phyloP scores from a whole-genome alignment of 345 rosid species.

The Camelina laxa region DNA sequence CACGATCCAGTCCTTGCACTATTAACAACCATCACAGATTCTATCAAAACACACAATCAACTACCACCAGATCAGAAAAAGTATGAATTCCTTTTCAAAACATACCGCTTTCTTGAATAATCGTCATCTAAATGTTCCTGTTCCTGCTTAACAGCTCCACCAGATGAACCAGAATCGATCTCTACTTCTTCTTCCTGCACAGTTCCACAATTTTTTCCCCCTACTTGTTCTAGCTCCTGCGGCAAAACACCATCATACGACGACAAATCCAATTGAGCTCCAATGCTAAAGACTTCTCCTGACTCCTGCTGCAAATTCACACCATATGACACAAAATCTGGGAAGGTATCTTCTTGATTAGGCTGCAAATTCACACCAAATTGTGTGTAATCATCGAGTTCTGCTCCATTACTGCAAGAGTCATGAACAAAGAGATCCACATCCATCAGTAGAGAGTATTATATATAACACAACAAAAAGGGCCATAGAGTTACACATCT shows the following conservation, averaged over 20 bases:
- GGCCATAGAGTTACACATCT: background rate
- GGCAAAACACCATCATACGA: conserved; percentile 24
- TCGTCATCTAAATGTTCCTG: conserved; percentile 45
- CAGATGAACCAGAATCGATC: conserved; percentile 46
- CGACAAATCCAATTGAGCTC: conserved; percentile 25
- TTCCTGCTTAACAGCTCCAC: conserved; percentile 44
- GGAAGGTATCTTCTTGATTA: conserved; percentile 30
- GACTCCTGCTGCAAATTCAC: conserved; percentile 24
- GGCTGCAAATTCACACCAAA: conserved; percentile 35
- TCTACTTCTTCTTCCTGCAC: conserved; percentile 39
- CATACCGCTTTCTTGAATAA: conserved; percentile 57
- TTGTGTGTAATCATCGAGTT: conserved; percentile 42
- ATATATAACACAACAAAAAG: background rate
- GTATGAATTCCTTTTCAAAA: background rate
- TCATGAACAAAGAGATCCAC: conserved; percentile 22
- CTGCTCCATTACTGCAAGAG: conserved; percentile 38
- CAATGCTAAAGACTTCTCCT: conserved; percentile 27
- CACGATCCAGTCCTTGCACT: conserved; percentile 43
- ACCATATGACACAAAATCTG: conserved; percentile 37
- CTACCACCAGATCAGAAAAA: conserved; percentile 35
- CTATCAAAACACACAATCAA: conserved; percentile 31
- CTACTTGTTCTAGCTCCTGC: conserved; percentile 18
- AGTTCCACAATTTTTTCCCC: conserved; percentile 24
- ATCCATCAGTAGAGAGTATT: background rate
- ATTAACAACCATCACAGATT: background rate